Evolutionary conservation across 2,329 filamentous ascomycete genomes (phyloP), one percentile per base, ranked within the genome.

Genomic region (Claviceps africana): DNA sequence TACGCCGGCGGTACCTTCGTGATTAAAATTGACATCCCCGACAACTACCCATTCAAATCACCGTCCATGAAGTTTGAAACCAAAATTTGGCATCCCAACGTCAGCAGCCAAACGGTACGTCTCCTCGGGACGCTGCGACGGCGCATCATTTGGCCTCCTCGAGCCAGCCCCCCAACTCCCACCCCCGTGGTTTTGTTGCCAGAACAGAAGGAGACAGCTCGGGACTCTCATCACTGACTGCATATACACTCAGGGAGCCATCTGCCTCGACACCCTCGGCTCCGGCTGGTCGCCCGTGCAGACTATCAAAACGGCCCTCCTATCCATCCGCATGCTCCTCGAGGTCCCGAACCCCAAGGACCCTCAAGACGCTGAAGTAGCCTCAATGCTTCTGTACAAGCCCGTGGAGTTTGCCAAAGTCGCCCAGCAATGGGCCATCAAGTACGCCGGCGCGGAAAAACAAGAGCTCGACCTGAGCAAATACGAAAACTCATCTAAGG

Each of bases 1-100:
- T 98, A 97, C 65, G 87, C 90, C 59, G 89, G 88, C 21, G 93
- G 89, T 42, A 83, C 77, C 30, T 98, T 82, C 66, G 69, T 78
- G 17, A 81, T 98, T 59, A 87, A 95, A 62, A 93, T 98, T 61
- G 78, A 78, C 61, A 93, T 98, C 51, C 90, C 91, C 0, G 78
- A 79, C 56, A 86, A 86, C 59, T 98, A 98, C 63, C 93, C 93
- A 0, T 98, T 98, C 72, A 86, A 89, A 60, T 88, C 91, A 4
- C 93, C 93, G 4, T 68, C 80, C 54, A 97, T 98, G 85, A 85
- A 81, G 61, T 97, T 97, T 64, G 79, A 85, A 57, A 98, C 93
- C 57, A 90, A 85, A 68, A 85, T 97, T 60, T 98, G 90, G 90
- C 93, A 98, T 67, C 93, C 93, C 35, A 98, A 98, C 64, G 81